A percentile compares a stretch with the other conserved stretches of the same genome.
These are phyloP conservation scores for Phytopythium litorale DNA, from an alignment of 352 stramenopile species.

Conservation along the genomic window DNA sequence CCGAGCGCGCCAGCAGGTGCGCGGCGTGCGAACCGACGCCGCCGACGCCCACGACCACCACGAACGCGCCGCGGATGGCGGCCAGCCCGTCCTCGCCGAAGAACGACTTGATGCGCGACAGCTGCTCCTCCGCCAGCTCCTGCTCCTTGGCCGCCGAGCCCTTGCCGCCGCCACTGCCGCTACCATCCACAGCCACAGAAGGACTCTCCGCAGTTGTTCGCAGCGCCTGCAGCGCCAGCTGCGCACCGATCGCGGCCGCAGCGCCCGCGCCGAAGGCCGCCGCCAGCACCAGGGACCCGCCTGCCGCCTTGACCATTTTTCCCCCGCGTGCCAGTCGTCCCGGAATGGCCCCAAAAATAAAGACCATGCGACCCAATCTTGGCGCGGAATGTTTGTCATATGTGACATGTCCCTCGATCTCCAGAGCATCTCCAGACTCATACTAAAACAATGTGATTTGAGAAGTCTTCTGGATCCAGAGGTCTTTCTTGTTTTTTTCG, in stretches of 20 bases:
- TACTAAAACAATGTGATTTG: too few relatives aligned
- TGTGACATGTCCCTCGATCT: constrained; percentile 7
- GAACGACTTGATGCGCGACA: constrained; percentile 94
- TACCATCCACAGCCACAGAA: neutral
- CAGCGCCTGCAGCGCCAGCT: constrained; percentile 37
- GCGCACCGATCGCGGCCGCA: constrained; percentile 32
- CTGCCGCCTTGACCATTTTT: constrained; percentile 54
- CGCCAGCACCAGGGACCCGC: constrained; percentile 22
- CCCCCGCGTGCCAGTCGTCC: neutral
- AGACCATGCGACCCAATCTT: neutral
- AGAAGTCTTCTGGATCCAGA: too few relatives aligned
- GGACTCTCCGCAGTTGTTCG: constrained; percentile 6
- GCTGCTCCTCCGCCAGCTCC: constrained; percentile 65
- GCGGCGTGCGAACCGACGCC: constrained; percentile 96
- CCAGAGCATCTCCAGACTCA: too few relatives aligned
- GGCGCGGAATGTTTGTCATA: neutral
- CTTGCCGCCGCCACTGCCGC: neutral
- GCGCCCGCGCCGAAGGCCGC: constrained; percentile 61
- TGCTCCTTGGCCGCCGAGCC: constrained; percentile 38
- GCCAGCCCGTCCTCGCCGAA: constrained; percentile 93
- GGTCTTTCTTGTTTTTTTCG: too few relatives aligned
- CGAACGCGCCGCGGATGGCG: constrained; percentile 83
- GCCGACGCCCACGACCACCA: constrained; percentile 96
- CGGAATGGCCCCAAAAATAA: neutral
- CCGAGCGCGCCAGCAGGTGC: constrained; percentile 97